Conservation (phyloP, 257 asterid genomes). For the Nicotiana otophora region DNA sequence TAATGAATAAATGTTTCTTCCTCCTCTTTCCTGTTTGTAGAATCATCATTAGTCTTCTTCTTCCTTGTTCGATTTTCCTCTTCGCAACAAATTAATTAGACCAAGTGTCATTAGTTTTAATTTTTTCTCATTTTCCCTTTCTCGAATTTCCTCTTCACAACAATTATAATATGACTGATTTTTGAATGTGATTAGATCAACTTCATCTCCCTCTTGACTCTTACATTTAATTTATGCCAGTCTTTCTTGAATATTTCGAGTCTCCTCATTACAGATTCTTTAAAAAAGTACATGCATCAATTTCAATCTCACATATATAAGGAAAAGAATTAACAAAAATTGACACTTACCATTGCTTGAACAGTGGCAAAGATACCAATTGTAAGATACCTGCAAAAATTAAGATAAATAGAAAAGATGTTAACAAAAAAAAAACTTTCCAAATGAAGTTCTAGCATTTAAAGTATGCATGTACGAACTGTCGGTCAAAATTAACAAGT, state of each 20-base stretch:
- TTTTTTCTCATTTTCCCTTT: background rate
- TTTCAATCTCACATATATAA: background rate
- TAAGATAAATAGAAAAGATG: too few relatives aligned
- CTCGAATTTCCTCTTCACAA: conserved; percentile 7
- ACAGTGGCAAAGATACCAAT: conserved; percentile 66
- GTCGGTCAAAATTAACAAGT: too few relatives aligned
- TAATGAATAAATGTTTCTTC: background rate
- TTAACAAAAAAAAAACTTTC: too few relatives aligned
- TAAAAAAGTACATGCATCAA: background rate
- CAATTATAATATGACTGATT: background rate
- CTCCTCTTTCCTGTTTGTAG: background rate
- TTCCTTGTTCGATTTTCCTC: conserved; percentile 4
- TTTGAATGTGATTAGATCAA: background rate
- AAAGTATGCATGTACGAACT: too few relatives aligned
- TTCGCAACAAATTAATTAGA: conserved; percentile 1
- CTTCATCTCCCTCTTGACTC: background rate
- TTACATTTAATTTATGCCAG: background rate
- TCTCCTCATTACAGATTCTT: conserved; percentile 16
- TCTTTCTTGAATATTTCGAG: background rate
- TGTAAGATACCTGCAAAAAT: conserved; percentile 53
- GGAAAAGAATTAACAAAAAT: background rate
- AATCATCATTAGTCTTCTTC: background rate
- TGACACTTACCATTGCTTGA: conserved; percentile 56
- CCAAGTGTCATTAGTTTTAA: background rate
- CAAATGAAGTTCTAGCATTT: background rate